phyloP scores from a whole-genome alignment of 495 filamentous ascomycete species.

The Pyronema domesticum region DNA sequence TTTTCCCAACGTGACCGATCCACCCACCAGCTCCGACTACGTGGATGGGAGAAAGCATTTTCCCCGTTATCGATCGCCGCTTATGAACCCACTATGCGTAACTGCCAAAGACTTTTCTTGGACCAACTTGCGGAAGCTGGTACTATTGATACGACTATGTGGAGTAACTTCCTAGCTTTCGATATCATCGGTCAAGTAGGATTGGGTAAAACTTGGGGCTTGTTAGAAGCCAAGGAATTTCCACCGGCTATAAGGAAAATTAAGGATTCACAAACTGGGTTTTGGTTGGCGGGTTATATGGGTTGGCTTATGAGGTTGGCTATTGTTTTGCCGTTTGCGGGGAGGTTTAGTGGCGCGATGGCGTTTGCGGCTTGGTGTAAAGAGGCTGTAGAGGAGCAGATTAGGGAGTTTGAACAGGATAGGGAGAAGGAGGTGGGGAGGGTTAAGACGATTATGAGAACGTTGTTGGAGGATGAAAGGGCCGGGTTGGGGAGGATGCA shows the following conservation, averaged over 20 bases:
- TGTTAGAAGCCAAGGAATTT: conserved; percentile 38
- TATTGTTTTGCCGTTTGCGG: neutral
- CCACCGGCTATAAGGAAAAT: neutral
- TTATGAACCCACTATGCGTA: no score
- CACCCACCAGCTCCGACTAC: no score
- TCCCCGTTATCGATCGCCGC: no score
- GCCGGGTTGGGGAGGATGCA: neutral
- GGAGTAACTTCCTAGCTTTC: conserved; percentile 50
- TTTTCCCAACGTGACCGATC: no score
- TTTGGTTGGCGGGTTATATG: neutral
- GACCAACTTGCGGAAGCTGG: neutral
- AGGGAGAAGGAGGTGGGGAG: neutral
- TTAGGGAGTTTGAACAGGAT: no score
- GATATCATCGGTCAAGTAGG: conserved; percentile 55
- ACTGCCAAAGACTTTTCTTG: no score
- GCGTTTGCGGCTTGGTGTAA: conserved; percentile 7
- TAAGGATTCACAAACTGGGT: neutral
- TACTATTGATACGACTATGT: conserved; percentile 37
- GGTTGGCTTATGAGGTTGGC: neutral
- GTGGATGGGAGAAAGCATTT: no score
- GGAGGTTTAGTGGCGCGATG: neutral
- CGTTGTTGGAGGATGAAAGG: neutral
- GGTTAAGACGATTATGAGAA: neutral
- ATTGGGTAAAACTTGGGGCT: conserved; percentile 54
- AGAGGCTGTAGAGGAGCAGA: conserved; percentile 2